Base-by-base conservation (phyloP, 78 protist genomes). In the Planoprotostelium fungivorum region DNA sequence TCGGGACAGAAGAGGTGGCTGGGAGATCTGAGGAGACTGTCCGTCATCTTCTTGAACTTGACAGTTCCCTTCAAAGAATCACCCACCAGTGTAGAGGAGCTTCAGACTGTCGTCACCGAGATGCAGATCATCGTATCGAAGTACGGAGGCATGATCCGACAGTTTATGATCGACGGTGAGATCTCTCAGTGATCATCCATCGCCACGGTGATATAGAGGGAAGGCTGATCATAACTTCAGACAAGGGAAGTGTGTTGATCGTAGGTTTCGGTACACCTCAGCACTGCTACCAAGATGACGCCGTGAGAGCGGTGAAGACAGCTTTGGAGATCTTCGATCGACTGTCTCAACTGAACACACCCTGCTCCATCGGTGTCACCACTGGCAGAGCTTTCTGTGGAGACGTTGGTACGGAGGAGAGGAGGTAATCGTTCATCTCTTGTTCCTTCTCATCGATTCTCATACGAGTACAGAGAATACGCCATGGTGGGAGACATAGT, bases 321-420 rank as follows among this genome's bases (percentile, higher is more conserved):
- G 94, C 95, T 0, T 88, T 95, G 87, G 89, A 89, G 88, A 87
- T 94, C 35, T 86, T 84, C 0, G 92, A 89, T 0, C 28, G 35
- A 23, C 87, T 95, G 34, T 73, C 90, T 37, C 86, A 93, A 86
- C 73, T 93, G 35, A 38, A 39, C 25, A 88, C 92, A 0, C 88
- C 87, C 10, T 39, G 87, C 1, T 34, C 93, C 29, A 90, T 96
- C 36, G 97, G 97, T 63, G 93, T 96, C 28, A 96, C 97, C 31
- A 96, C 97, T 10, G 97, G 97, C n/a, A 90, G 86, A 89, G 95
- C 91, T 37, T 96, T 96, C 35, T 90, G 95, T 85, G 97, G 97
- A 73, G 95, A 92, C 39, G 95, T 96, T 1, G 97, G 97, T 35
- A 37, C 88, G 1, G 91, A 91, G 36, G 91, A 88, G 34, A 90